phyloP scores from a whole-genome alignment of 2,329 filamentous ascomycete genomes.

The Allantophomopsis cytisporea region DNA sequence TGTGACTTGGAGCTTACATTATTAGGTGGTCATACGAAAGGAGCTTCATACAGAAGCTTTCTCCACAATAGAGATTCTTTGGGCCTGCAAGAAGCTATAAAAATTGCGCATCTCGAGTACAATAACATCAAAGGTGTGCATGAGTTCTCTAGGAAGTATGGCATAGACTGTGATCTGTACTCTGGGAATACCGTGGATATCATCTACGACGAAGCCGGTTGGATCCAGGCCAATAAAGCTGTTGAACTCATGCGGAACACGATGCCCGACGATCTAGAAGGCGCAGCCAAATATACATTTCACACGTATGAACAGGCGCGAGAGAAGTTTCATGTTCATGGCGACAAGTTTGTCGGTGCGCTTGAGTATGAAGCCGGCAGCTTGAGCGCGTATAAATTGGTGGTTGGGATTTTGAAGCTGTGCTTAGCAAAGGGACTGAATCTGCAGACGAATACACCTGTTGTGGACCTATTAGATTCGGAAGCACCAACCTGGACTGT shows the following conservation, averaged over 20 bases:
- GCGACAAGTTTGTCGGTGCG: constrained; percentile 7
- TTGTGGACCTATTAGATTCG: constrained; percentile 6
- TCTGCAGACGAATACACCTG: constrained; percentile 12
- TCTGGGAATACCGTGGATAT: constrained; percentile 42
- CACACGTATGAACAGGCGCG: constrained; percentile 26
- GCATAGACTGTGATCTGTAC: constrained; percentile 33
- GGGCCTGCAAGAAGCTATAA: constrained; percentile 33
- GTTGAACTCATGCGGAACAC: constrained; percentile 29
- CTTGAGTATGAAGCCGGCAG: constrained; percentile 23
- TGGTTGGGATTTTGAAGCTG: constrained; percentile 11
- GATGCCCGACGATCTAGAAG: constrained; percentile 26
- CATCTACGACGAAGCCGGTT: constrained; percentile 34
- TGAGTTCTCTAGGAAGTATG: constrained; percentile 30
- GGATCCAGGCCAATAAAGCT: constrained; percentile 21
- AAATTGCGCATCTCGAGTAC: constrained; percentile 36
- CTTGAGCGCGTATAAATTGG: constrained; percentile 19
- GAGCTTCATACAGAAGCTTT: constrained; percentile 36
- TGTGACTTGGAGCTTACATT: no score
- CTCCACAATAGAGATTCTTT: constrained; percentile 26
- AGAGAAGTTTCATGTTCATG: constrained; percentile 22
- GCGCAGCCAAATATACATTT: constrained; percentile 28
- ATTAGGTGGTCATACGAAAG: constrained; percentile 32
- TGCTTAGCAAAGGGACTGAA: constrained; percentile 12
- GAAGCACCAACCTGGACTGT: constrained; percentile 21
- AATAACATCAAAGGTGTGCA: constrained; percentile 41